A percentile compares a stretch with the other conserved stretches of the same genome.
Conservation (phyloP, 2,329 filamentous ascomycete genomes). For the Trichoderma sp. region DNA sequence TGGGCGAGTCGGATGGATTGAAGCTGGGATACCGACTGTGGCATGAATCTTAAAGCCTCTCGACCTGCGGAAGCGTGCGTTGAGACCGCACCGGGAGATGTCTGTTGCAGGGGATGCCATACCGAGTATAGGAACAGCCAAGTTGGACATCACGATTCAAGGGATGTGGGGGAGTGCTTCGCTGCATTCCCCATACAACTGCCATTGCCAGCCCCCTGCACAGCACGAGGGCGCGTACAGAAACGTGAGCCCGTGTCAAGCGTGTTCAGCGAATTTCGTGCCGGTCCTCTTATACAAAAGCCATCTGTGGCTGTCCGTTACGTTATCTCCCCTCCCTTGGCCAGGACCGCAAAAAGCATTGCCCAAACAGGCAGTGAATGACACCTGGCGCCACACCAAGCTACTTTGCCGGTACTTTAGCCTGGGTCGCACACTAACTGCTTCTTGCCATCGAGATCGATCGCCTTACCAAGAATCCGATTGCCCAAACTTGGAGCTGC, state of each 20-base stretch:
- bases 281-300: background rate
- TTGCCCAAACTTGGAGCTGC: constrained; percentile 18
- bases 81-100: background rate
- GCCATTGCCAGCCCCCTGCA: background rate
- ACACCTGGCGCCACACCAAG: background rate
- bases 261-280: background rate
- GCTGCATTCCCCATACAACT: background rate
- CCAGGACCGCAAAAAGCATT: background rate
- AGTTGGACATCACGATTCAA: background rate
- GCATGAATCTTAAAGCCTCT: background rate
- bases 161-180: background rate
- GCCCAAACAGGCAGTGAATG: background rate
- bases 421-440: constrained; percentile 31
- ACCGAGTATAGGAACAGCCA: background rate
- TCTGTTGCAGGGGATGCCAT: background rate
- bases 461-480: constrained; percentile 33
- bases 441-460: constrained; percentile 36
- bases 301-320: background rate
- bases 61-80: too few species aligned
- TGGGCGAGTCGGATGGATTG: background rate
- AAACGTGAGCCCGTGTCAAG: background rate
- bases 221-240: background rate
- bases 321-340: background rate
- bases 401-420: constrained; percentile 27
- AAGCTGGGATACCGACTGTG: background rate